Base-by-base conservation (phyloP, 768 basidiomycete genomes). In the Heimioporus sp. region DNA sequence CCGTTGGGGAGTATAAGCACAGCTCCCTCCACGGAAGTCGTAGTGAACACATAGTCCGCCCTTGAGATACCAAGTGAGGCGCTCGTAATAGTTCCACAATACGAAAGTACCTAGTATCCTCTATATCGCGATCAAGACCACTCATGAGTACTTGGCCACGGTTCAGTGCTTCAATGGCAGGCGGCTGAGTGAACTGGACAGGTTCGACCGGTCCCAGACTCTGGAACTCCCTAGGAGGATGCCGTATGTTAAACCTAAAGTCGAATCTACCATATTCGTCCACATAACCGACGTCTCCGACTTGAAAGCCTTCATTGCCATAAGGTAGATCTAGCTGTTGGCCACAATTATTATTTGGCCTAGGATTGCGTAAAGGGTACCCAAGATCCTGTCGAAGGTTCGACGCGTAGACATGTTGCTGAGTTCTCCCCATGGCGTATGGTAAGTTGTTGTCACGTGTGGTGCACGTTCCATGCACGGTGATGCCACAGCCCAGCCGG, bases 261-360 rank as follows among this genome's bases (percentile, higher is more conserved):
- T 61, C 52, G 34, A 74, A 59, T 35, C 16, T 34, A 24, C 72
- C 72, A 31, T 57, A 45, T 1, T 57, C 52, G 7, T 63, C 60
- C 11, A 73, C 37, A 20, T 68, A 55, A 10, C 69, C 69, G 9
- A 73, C 66, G 52, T 74, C 72, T 1, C 71, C 72, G 19, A 73
- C 67, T 34, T 51, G 62, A 17, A 68, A 49, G 0, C 71, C 70
- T 10, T 56, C 43, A 13, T 28, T 37, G 20, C 51, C 53, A 21
- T 72, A 65, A 1, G 55, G 48, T 16, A 46, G 30, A n/a, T 63
- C 63, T 10, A 68, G 56, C 10, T 35, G 32, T 35, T 35, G 5
- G 12, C 4, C 12, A 35, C 4, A 35, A 15, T 15, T 35, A 20
- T 34, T 35, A 17, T 63, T 53, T 4, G 65, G 63, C 15, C 61